phyloP scores from a whole-genome alignment of 768 basidiomycete genomes.

The Termitomyces sp. region DNA sequence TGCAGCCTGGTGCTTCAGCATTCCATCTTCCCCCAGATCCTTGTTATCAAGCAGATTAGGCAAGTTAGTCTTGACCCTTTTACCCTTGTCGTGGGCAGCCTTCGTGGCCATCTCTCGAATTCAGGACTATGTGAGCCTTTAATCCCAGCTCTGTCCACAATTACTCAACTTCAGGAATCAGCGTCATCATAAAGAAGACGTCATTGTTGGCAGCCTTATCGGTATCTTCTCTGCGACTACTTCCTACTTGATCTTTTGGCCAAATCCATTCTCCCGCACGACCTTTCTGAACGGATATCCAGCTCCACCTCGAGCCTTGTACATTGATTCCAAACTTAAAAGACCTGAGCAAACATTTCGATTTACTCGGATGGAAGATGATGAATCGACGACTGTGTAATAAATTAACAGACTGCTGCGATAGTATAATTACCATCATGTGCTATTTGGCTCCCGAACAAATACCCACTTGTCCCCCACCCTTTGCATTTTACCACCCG shows the following conservation, averaged over 20 bases:
- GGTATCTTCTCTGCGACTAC: constrained; percentile 44
- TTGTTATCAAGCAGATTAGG: constrained; percentile 41
- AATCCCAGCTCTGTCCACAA: background rate
- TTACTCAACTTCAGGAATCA: constrained; percentile 16
- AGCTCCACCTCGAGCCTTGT: constrained; percentile 38
- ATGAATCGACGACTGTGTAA: constrained; percentile 33
- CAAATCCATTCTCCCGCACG: constrained; percentile 45
- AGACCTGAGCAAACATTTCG: constrained; percentile 36
- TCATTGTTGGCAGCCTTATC: constrained; percentile 56
- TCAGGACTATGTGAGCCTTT: constrained; percentile 55
- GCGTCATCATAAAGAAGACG: constrained; percentile 68
- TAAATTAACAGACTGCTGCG: constrained; percentile 17
- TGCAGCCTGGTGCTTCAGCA: constrained; percentile 47
- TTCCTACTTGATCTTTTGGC: constrained; percentile 61
- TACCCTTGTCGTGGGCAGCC: constrained; percentile 49
- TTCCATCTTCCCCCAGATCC: constrained; percentile 27
- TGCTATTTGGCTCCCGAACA: constrained; percentile 37
- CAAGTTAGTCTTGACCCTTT: constrained; percentile 39
- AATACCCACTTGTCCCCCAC: constrained; percentile 73
- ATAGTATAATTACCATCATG: constrained; percentile 17
- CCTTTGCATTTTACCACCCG: constrained; percentile 58
- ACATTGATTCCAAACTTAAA: constrained; percentile 21
- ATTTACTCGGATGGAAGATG: constrained; percentile 37
- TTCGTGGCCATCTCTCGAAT: constrained; percentile 60
- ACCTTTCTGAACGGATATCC: constrained; percentile 25